A percentile compares a stretch with the other conserved stretches of the same genome.
Conservation (phyloP, 345 rosid species). For the Balakata baccata region DNA sequence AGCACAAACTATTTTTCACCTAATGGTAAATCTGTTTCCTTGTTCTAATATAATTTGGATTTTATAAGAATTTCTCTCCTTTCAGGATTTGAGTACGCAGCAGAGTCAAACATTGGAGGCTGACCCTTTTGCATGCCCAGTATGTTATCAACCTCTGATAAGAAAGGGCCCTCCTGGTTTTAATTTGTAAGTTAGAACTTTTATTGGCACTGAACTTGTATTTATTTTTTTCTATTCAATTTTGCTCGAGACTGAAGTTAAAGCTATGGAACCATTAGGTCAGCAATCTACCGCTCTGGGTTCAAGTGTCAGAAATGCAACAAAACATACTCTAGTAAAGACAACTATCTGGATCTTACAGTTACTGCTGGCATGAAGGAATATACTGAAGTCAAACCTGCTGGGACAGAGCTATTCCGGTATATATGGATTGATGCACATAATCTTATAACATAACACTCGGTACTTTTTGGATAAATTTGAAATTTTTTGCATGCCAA, state of each 20-base stretch:
- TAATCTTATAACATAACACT: neutral
- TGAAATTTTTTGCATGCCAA: neutral
- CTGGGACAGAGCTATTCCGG: slow-evolving; percentile 77
- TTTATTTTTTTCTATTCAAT: neutral
- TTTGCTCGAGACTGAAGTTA: neutral
- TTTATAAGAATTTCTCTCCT: slow-evolving; percentile 9
- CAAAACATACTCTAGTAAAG: slow-evolving; percentile 83
- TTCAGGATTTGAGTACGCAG: slow-evolving; percentile 41
- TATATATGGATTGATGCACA: slow-evolving; percentile 22
- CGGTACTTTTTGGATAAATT: neutral
- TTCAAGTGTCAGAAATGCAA: slow-evolving; percentile 76
- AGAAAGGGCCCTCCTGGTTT: slow-evolving; percentile 92
- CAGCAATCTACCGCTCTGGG: slow-evolving; percentile 84
- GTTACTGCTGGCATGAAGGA: slow-evolving; percentile 63
- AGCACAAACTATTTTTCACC: neutral
- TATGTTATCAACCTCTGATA: slow-evolving; percentile 75
- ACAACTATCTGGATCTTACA: slow-evolving; percentile 74
- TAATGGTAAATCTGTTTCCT: neutral
- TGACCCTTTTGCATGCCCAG: slow-evolving; percentile 74
- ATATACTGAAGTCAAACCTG: slow-evolving; percentile 67
- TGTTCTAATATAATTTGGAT: neutral
- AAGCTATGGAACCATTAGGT: slow-evolving; percentile 41
- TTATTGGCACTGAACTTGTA: neutral
- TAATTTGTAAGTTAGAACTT: slow-evolving; percentile 57
- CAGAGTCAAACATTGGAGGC: slow-evolving; percentile 36